Evolutionary conservation across 1,139 yeast genomes (phyloP).

Genomic region (Protomyces lactucae-debilis): DNA sequence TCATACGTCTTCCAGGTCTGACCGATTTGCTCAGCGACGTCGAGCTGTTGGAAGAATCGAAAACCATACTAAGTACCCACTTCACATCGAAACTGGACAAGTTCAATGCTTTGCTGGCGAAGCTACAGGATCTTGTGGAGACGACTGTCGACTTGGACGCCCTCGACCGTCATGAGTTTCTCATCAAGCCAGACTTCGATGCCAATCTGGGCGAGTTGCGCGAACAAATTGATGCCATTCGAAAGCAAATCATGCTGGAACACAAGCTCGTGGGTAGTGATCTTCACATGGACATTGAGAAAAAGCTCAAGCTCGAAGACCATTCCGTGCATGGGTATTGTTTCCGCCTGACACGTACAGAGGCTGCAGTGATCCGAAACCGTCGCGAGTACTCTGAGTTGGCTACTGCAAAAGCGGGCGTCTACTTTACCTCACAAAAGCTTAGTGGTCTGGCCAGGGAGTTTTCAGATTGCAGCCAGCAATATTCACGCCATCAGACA

Average conservation of each 20-base stretch:
- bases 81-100: slow-evolving; percentile 45
- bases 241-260: slow-evolving; percentile 52
- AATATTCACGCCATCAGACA: slow-evolving; percentile 69
- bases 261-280: slow-evolving; percentile 69
- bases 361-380: slow-evolving; percentile 52
- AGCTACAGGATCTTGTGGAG: slow-evolving; percentile 80
- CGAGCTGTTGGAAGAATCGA: slow-evolving; percentile 35
- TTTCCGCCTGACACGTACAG: slow-evolving; percentile 76
- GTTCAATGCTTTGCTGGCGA: slow-evolving; percentile 51
- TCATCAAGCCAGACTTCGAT: slow-evolving; percentile 86
- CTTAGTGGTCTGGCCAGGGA: slow-evolving; percentile 58
- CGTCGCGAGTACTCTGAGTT: slow-evolving; percentile 61
- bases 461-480: slow-evolving; percentile 55
- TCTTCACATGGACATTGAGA: slow-evolving; percentile 73
- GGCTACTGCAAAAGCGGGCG: slow-evolving; percentile 80
- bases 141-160: slow-evolving; percentile 86
- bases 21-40: slow-evolving; percentile 49
- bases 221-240: slow-evolving; percentile 52
- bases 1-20: slow-evolving; percentile 64
- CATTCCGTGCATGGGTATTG: slow-evolving; percentile 92
- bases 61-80: slow-evolving; percentile 35
- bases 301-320: slow-evolving; percentile 80
- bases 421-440: slow-evolving; percentile 71
- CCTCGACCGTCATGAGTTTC: slow-evolving; percentile 69
- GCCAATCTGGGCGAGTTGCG: slow-evolving; percentile 63